A percentile compares a stretch with the other conserved stretches of the same genome.
phyloP scores from a whole-genome alignment of 805 yeast genomes.

The Sugiyamaella boreocaroliniensis region DNA sequence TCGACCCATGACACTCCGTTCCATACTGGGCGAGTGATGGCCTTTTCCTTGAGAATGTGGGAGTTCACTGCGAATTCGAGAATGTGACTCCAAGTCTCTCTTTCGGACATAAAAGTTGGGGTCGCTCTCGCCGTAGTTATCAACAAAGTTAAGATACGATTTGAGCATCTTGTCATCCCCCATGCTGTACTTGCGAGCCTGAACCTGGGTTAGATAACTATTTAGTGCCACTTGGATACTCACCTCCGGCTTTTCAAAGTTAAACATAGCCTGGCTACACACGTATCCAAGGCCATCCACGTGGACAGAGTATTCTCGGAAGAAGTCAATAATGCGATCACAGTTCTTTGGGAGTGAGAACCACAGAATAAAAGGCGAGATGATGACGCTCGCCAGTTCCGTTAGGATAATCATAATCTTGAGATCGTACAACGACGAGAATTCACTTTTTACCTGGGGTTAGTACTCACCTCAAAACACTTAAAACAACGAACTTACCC shows the following conservation, averaged over 20 bases:
- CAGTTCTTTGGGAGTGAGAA: slow-evolving; percentile 67
- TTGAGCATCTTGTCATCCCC: slow-evolving; percentile 86
- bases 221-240: not conserved
- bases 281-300: slow-evolving; percentile 94
- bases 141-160: slow-evolving; percentile 80
- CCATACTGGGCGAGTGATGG: slow-evolving; percentile 15
- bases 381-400: slow-evolving; percentile 72
- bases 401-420: slow-evolving; percentile 62
- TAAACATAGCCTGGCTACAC: slow-evolving; percentile 90
- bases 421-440: slow-evolving; percentile 69
- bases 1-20: slow-evolving; percentile 30
- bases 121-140: slow-evolving; percentile 54
- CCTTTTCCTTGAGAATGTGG: not conserved
- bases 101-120: not conserved
- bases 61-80: not conserved
- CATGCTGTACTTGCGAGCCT: slow-evolving; percentile 30
- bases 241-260: slow-evolving; percentile 49
- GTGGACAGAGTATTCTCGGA: slow-evolving; percentile 81
- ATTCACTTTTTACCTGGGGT: slow-evolving; percentile 72
- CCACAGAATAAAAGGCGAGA: slow-evolving; percentile 90
- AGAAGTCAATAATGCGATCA: slow-evolving; percentile 79
- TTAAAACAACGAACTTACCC: slow-evolving; percentile 78
- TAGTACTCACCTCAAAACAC: slow-evolving; percentile 50
- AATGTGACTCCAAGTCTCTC: not conserved
- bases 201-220: slow-evolving; percentile 9